Base-by-base conservation (phyloP, 2,329 filamentous ascomycete species). In the Aspergillus hiratsukae region DNA sequence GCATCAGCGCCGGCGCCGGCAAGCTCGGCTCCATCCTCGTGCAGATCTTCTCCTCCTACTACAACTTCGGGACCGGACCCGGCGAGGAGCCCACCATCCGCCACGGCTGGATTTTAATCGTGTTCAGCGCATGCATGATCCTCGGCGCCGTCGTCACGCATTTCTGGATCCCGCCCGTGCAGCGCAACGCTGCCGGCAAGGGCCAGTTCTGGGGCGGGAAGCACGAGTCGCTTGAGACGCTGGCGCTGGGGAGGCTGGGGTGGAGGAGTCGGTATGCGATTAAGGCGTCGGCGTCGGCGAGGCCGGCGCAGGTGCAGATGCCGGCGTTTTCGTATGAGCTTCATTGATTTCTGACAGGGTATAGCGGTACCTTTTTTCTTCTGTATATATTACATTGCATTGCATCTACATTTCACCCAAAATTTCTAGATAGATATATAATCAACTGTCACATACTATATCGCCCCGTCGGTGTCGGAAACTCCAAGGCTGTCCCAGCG, bases 1-100 rank as follows among this genome's bases (percentile, higher is more conserved):
- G 81, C 21, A 76, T 83, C 57, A 76, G 77, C 28, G 81, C 81
- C n/a, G 81, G 75, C 1, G 66, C 74, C 1, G 81, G 81, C 3
- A 83, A 83, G 63, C 66, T 83, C 0, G 81, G 81, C 19, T 80
- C 80, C 0, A 73, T 77, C 51, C 65, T 76, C 14, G 72, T 76
- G 21, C 74, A 76, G 55, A 52, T 76, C 23, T 72, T 76, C 51
- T 73, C 70, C 1, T 65, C 70, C 0, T 75, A 76, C 61, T 75
- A 75, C 55, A 69, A 68, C 27, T 75, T 77, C 53, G 72, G 73
- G 23, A 63, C 67, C 0, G 70, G 65, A 1, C 63, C 69, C 0
- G 70, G 71, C 1, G 51, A 65, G 25, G 56, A 61, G 17, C 67
- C 70, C 41, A 75, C 72, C 9, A 65, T 63, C 48, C 72, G 69